Percentiles rank a stretch among this genome's conserved stretches.
Conservation (phyloP, 257 asterid species). For the Mentha longifolia region DNA sequence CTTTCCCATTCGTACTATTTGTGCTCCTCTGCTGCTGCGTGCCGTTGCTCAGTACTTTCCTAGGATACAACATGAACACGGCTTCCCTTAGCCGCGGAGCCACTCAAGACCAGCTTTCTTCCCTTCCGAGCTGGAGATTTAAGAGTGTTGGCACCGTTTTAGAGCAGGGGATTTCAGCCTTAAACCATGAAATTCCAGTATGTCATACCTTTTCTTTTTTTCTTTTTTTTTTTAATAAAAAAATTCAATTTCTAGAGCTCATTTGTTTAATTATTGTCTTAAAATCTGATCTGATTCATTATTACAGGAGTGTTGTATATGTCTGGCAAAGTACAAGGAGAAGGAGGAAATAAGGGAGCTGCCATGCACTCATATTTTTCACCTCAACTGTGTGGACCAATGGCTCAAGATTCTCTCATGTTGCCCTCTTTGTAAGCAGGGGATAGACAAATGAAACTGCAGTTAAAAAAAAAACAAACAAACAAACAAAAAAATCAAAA, state of each 20-base stretch:
- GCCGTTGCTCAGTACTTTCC: slow-evolving; percentile 66
- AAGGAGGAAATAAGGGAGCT: slow-evolving; percentile 84
- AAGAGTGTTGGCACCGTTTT: slow-evolving; percentile 43
- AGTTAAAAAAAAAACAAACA: background rate
- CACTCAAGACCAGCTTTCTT: slow-evolving; percentile 71
- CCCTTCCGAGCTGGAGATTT: slow-evolving; percentile 65
- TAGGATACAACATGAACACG: slow-evolving; percentile 90
- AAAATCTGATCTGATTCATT: slow-evolving; percentile 17
- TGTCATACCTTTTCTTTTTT: background rate
- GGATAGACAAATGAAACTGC: slow-evolving; percentile 29
- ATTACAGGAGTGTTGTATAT: slow-evolving; percentile 87
- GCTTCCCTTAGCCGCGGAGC: slow-evolving; percentile 80
- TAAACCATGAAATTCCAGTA: slow-evolving; percentile 43
- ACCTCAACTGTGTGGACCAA: slow-evolving; percentile 88
- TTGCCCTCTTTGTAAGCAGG: slow-evolving; percentile 63
- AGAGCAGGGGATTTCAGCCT: slow-evolving; percentile 44
- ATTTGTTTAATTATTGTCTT: too few relatives aligned
- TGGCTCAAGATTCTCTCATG: slow-evolving; percentile 89
- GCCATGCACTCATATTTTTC: slow-evolving; percentile 84
- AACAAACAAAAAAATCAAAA: too few relatives aligned
- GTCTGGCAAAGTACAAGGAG: slow-evolving; percentile 78
- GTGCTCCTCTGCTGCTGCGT: slow-evolving; percentile 85
- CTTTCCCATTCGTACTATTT: slow-evolving; percentile 84
- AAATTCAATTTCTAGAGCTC: background rate
- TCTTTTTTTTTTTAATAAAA: background rate